A percentile compares a stretch with the other conserved stretches of the same genome.
phyloP scores from a whole-genome alignment of 352 stramenopile genomes.

The Phytophthora citrophthora region DNA sequence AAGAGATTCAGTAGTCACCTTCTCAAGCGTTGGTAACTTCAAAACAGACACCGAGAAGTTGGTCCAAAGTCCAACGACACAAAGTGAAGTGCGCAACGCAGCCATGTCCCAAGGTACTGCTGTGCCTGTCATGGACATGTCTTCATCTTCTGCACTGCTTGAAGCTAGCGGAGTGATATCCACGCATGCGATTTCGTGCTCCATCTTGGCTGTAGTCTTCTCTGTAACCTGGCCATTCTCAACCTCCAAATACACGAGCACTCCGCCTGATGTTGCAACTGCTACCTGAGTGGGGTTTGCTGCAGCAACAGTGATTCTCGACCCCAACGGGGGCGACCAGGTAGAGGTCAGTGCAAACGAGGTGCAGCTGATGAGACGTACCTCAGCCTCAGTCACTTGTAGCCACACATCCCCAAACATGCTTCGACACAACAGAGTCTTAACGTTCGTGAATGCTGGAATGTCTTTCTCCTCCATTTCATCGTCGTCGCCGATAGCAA shows the following conservation, averaged over 20 bases:
- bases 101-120: conserved; percentile 65
- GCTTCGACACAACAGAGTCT: conserved; percentile 95
- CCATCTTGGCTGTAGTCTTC: conserved; percentile 76
- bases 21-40: conserved; percentile 78
- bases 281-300: conserved; percentile 94
- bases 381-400: conserved; percentile 94
- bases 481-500: conserved; percentile 91
- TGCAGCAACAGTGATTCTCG: conserved; percentile 83
- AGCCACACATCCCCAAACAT: conserved; percentile 87
- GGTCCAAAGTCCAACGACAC: conserved; percentile 92
- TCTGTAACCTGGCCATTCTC: conserved; percentile 64
- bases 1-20: conserved; percentile 68
- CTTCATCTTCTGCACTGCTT: conserved; percentile 37
- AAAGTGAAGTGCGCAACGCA: conserved; percentile 62
- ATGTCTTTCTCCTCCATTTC: conserved; percentile 94
- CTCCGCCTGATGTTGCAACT: conserved; percentile 89
- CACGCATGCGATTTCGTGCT: conserved; percentile 96
- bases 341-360: conserved; percentile 68
- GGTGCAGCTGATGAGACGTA: conserved; percentile 88
- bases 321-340: conserved; percentile 73
- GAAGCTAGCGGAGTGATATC: conserved; percentile 77
- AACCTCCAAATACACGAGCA: conserved; percentile 91
- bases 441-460: conserved; percentile 78
- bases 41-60: conserved; percentile 93
- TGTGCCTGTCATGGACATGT: conserved; percentile 65